Percentiles rank a stretch among this genome's conserved stretches.
Conservation (phyloP, 1,284 basidiomycete genomes). For the Trichosporon inkin region DNA sequence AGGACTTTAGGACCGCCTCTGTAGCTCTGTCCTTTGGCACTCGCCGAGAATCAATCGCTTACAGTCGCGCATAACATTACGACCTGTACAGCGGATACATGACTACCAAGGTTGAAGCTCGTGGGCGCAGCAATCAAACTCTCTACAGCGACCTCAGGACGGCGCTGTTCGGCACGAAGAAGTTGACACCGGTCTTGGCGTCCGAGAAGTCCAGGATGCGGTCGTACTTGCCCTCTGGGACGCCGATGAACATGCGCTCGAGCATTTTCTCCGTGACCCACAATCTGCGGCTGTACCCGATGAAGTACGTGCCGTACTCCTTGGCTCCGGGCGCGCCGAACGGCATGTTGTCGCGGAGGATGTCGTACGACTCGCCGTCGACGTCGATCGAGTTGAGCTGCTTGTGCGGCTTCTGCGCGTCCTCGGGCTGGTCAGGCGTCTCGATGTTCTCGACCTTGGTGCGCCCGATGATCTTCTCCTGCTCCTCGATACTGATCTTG, state of each 20-base stretch:
- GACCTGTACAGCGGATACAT: not conserved
- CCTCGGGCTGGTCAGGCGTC: conserved; percentile 13
- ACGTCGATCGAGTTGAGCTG: conserved; percentile 17
- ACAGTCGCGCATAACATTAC: too few relatives aligned
- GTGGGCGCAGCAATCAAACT: not conserved
- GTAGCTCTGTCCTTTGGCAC: too few relatives aligned
- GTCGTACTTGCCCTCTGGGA: conserved; percentile 20
- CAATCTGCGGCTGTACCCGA: conserved; percentile 19
- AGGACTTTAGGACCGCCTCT: too few relatives aligned
- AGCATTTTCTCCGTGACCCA: conserved; percentile 27
- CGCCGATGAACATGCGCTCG: conserved; percentile 23
- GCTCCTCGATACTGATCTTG: conserved; percentile 14
- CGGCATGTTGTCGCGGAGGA: conserved; percentile 27
- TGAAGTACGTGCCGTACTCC: conserved; percentile 24
- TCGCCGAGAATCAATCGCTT: too few relatives aligned
- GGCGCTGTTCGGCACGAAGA: conserved; percentile 18
- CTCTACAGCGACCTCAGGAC: conserved; percentile 7
- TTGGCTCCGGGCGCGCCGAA: conserved; percentile 18
- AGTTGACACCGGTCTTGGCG: conserved; percentile 17
- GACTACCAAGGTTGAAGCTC: not conserved
- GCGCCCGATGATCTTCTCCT: conserved; percentile 20
- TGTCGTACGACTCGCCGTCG: conserved; percentile 19
- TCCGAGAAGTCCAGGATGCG: conserved; percentile 20
- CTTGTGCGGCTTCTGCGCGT: conserved; percentile 22
- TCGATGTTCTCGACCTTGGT: conserved; percentile 24